A percentile compares a stretch with the other conserved stretches of the same genome.
phyloP scores from a whole-genome alignment of 108 stramenopile species.

The Aureococcus anophagefferens region DNA sequence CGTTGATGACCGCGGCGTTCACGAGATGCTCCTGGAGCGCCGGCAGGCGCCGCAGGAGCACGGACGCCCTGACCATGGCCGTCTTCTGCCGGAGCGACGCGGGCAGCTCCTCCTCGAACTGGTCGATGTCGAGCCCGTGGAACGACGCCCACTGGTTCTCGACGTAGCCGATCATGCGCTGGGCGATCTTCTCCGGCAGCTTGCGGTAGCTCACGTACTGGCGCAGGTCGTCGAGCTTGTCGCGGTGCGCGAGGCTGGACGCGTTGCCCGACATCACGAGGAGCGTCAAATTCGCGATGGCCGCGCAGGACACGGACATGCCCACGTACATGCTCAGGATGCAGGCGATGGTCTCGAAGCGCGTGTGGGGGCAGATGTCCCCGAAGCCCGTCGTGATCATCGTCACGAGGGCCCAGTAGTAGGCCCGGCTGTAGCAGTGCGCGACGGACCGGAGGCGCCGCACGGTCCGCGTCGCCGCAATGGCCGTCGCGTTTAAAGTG shows the following conservation, averaged over 20 bases:
- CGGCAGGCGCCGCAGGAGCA: conserved; percentile 30
- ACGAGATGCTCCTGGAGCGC: conserved; percentile 22
- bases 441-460: background rate
- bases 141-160: conserved; percentile 35
- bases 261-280: conserved; percentile 34
- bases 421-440: conserved; percentile 27
- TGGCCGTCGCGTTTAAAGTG: background rate
- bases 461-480: background rate
- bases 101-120: conserved; percentile 33
- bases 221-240: conserved; percentile 34
- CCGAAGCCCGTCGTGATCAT: conserved; percentile 47
- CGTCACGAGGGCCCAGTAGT: conserved; percentile 45
- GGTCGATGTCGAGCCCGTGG: conserved; percentile 29
- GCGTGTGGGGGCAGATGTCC: conserved; percentile 31
- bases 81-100: conserved; percentile 32
- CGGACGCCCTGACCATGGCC: conserved; percentile 35
- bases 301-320: conserved; percentile 27
- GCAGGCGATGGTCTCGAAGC: conserved; percentile 33
- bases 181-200: conserved; percentile 17
- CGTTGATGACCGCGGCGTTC: conserved; percentile 36
- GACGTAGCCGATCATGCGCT: conserved; percentile 27
- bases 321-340: conserved; percentile 39
- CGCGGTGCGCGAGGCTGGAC: conserved; percentile 20
- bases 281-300: conserved; percentile 37
- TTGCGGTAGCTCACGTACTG: conserved; percentile 33